Evolutionary conservation across 805 yeast species (phyloP), one percentile per base, ranked within the genome.

Genomic region (Phaffomyces opuntiae): DNA sequence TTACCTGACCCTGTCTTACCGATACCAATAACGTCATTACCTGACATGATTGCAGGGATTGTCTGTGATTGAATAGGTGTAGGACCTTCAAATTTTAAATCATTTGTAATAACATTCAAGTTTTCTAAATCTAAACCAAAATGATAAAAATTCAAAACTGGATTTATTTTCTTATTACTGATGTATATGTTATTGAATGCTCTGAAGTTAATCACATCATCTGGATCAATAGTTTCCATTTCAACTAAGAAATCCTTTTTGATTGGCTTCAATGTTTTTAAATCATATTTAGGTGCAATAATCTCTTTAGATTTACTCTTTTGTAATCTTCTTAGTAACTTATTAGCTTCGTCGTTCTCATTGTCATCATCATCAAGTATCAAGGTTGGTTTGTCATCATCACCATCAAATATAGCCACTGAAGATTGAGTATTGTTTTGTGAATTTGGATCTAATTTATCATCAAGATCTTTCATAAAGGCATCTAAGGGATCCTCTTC

Each of bases 1-100:
- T 93, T 93, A 4, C 99, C 99, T 0, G 96, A 87, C 0, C 99
- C 99, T 0, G 99, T 93, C 52, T 89, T 88, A 0, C 99, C 98
- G 19, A 93, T 83, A 7, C 96, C 97, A 40, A 93, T 83, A 8
- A 91, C 78, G 65, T 93, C 98, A 40, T 84, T 65, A 1, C 98
- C 98, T 2, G 82, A 71, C 95, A 91, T 86, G 19, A 89, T 79
- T 0, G 89, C 84, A 0, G 99, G 98, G 21, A 90, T 71, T 0
- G 96, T 89, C 56, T 89, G 96, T 0, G 89, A 73, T 62, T 93
- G 99, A 45, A 93, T 88, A 0, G 96, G 78, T 0, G 97, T 87
- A 1, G 98, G 96, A 2, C 65, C 59, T 0, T 63, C 68, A 59
- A 78, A 90, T 8, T 69, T 61, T 9, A 83, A 61, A 13, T 67